Percentiles rank a stretch among this genome's conserved stretches.
These are phyloP conservation scores for Colletotrichum sp. DNA, from an alignment of 2,329 filamentous ascomycete species.

Conservation along the genomic window DNA sequence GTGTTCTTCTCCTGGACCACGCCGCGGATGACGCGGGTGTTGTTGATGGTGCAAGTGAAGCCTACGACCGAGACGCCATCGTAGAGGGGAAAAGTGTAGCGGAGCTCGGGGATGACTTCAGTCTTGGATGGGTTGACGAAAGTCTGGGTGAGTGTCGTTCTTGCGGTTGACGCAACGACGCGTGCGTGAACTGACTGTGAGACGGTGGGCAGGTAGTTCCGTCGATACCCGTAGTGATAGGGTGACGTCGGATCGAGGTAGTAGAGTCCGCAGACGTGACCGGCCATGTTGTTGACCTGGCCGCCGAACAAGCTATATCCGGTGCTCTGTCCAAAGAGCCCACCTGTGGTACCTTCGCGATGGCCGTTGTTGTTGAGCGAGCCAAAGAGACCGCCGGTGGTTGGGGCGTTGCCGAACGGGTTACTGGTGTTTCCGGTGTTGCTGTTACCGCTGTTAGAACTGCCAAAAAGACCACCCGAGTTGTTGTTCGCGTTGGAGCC, in stretches of 20 bases:
- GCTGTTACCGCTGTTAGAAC: neutral
- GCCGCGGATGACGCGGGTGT: conserved; percentile 63
- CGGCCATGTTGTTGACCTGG: neutral
- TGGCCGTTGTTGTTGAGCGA: neutral
- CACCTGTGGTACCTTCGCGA: neutral
- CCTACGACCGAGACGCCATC: conserved; percentile 74
- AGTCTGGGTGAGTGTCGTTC: conserved; percentile 56
- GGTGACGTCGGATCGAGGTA: conserved; percentile 22
- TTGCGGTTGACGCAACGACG: conserved; percentile 60
- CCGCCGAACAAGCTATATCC: neutral
- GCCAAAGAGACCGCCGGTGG: neutral
- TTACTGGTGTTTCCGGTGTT: neutral
- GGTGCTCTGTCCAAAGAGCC: neutral
- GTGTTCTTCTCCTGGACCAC: conserved; percentile 70
- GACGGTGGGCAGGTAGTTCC: conserved; percentile 62
- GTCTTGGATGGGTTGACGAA: conserved; percentile 62
- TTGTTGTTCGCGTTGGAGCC: neutral
- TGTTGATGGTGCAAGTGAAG: conserved; percentile 67
- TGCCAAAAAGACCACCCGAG: neutral
- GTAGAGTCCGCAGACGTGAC: conserved; percentile 40
- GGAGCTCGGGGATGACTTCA: conserved; percentile 46
- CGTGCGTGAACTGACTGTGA: conserved; percentile 63
- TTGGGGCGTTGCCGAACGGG: neutral
- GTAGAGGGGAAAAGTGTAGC: conserved; percentile 75
- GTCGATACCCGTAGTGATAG: neutral